These are phyloP conservation scores for Neurospora sp. DNA, from an alignment of 495 filamentous ascomycete genomes.

Conservation along the genomic window DNA sequence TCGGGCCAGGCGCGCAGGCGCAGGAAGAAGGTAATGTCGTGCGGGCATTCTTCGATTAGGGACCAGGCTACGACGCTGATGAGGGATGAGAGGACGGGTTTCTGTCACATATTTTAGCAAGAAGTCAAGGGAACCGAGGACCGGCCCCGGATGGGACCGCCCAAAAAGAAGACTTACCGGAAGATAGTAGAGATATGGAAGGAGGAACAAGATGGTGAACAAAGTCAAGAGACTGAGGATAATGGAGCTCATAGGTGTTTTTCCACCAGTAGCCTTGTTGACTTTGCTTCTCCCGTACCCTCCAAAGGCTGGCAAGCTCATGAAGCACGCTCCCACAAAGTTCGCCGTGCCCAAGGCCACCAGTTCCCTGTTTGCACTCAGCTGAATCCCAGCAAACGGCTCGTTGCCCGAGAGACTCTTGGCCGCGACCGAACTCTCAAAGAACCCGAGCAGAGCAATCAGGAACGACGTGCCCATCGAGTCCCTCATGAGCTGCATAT, in stretches of 20 bases:
- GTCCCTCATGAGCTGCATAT: slow-evolving; percentile 74
- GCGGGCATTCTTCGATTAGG: slow-evolving; percentile 88
- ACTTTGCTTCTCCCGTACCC: slow-evolving; percentile 96
- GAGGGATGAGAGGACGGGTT: slow-evolving; percentile 87
- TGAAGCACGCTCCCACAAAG: slow-evolving; percentile 80
- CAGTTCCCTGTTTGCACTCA: slow-evolving; percentile 90
- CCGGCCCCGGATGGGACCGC: not conserved
- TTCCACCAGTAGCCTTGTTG: slow-evolving; percentile 82
- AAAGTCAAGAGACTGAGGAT: slow-evolving; percentile 75
- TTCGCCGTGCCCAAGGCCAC: slow-evolving; percentile 89
- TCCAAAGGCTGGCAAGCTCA: slow-evolving; percentile 85
- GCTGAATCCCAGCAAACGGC: slow-evolving; percentile 56
- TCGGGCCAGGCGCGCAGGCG: slow-evolving; percentile 77
- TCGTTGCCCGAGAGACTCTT: slow-evolving; percentile 67
- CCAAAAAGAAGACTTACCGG: slow-evolving; percentile 50
- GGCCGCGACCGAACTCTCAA: slow-evolving; percentile 95
- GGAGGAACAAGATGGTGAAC: slow-evolving; percentile 63
- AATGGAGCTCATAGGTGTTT: slow-evolving; percentile 84
- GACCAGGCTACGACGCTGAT: slow-evolving; percentile 94
- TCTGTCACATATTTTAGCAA: slow-evolving; percentile 44
- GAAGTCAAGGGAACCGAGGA: not conserved
- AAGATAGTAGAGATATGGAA: slow-evolving; percentile 91
- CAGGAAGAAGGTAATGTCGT: slow-evolving; percentile 84
- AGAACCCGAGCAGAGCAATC: slow-evolving; percentile 92
- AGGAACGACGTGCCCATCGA: slow-evolving; percentile 87